Evolutionary conservation across 1,284 basidiomycete species (phyloP), one percentile per base, ranked within the genome.

Genomic region (Ceratobasidium sp.): DNA sequence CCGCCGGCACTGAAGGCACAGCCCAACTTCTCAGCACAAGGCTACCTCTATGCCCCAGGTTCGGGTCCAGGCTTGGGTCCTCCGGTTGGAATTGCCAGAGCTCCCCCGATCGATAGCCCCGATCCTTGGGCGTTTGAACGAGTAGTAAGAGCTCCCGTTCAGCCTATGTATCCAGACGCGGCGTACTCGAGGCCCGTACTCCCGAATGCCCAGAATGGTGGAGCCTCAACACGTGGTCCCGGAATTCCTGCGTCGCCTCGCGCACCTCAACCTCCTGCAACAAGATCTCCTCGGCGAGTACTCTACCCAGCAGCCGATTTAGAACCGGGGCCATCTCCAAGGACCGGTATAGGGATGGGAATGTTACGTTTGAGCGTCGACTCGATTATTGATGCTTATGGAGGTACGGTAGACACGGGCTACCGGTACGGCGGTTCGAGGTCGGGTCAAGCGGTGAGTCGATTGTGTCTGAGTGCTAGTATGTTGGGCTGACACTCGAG

Each of bases 321-420:
- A 33, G 62, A 38, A 33, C 64, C 74, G n/a, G 38, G 50, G 9
- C 44, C 73, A 3, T 46, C 64, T 4, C 74, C 74, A 9, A 64
- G 64, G 10, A 46, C 46, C 23, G 42, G 42, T 10, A 76, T 76
- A n/a, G 74, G 74, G 1, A 17, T 76, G 40, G 64, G 52, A 4
- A 76, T 76, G 74, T 40, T 76, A 26, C 74, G 74, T 46, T 42
- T 76, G 42, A 76, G 74, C 54, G 64, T 56, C 13, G 74, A 76
- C 48, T 76, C 74, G 42, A 76, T 76, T 12, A 76, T 76, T 44
- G 74, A 76, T 40, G 62, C 74, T 4, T 76, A 76, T 48, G 74
- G 71, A 54, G 71, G 52, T 13, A 46, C 33, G 46, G 56, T n/a
- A 23, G 64, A 76, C 33, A 44, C 50, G 28, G 74, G 74, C 4